phyloP scores from a whole-genome alignment of 768 basidiomycete genomes.

The Boletus rubroflammeus region DNA sequence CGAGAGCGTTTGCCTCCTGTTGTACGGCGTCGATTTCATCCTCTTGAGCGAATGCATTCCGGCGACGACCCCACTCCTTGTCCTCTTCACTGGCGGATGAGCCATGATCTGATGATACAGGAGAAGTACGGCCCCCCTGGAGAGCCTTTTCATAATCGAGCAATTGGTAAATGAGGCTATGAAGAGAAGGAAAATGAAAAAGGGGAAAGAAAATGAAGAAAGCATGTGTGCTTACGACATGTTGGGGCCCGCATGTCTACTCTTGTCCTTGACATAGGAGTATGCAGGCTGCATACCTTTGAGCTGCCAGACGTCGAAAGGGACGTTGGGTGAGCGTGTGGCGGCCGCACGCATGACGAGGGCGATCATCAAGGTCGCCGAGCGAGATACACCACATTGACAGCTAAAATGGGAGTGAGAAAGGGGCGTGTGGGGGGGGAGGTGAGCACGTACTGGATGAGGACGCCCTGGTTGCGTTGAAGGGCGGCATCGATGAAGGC shows the following conservation, averaged over 20 bases:
- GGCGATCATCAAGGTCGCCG: constrained; percentile 86
- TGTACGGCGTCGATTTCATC: constrained; percentile 55
- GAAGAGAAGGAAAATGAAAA: constrained; percentile 22
- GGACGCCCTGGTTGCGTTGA: constrained; percentile 70
- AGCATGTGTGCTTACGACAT: constrained; percentile 72
- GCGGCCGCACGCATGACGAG: constrained; percentile 92
- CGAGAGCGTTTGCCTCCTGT: constrained; percentile 78
- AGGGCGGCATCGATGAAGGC: constrained; percentile 75
- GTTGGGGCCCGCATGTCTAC: constrained; percentile 85
- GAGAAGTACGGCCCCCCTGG: constrained; percentile 47
- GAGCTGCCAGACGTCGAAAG: constrained; percentile 72
- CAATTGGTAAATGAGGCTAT: constrained; percentile 88
- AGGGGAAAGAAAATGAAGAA: constrained; percentile 21
- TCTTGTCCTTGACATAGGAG: constrained; percentile 85
- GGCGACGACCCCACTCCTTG: constrained; percentile 76
- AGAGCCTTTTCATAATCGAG: constrained; percentile 84
- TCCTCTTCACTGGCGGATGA: constrained; percentile 59
- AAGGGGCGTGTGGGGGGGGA: constrained; percentile 2
- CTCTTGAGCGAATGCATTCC: constrained; percentile 47
- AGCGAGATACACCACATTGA: constrained; percentile 91
- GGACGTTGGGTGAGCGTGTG: constrained; percentile 57
- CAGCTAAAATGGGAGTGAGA: constrained; percentile 51
- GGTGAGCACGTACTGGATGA: constrained; percentile 69
- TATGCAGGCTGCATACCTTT: constrained; percentile 91
- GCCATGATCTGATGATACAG: constrained; percentile 51